phyloP scores from a whole-genome alignment of 2,329 filamentous ascomycete genomes.

The Xylariaceae sp. region DNA sequence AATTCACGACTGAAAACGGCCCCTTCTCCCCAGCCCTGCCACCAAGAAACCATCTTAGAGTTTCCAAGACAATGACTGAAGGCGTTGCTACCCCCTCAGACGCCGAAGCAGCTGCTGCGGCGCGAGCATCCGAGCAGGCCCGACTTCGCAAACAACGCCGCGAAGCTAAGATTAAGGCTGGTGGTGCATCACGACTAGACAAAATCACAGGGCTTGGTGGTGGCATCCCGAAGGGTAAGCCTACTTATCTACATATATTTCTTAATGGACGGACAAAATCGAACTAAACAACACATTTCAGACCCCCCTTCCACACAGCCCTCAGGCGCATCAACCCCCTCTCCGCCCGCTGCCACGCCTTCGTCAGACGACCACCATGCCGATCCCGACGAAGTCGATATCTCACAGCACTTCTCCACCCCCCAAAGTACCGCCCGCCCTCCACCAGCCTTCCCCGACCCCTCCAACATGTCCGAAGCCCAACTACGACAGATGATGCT shows the following conservation, averaged over 20 bases:
- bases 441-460: conserved; percentile 33
- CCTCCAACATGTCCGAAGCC: conserved; percentile 47
- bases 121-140: conserved; percentile 60
- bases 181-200: conserved; percentile 65
- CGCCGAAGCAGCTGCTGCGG: conserved; percentile 42
- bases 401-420: conserved; percentile 68
- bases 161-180: conserved; percentile 72
- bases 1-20: no score
- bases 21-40: no score
- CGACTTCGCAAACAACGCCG: conserved; percentile 74
- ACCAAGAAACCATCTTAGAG: no score
- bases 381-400: conserved; percentile 74
- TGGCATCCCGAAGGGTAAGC: conserved; percentile 44
- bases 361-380: conserved; percentile 38
- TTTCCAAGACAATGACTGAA: conserved; percentile 27
- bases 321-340: conserved; percentile 3
- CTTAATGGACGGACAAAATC: no score
- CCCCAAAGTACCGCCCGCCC: conserved; percentile 45
- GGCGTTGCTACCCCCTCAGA: conserved; percentile 36
- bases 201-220: conserved; percentile 71
- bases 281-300: no score
- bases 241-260: background rate
- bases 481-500: conserved; percentile 64
- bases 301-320: no score
- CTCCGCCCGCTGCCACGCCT: conserved; percentile 24